Evolutionary conservation across 2,329 filamentous ascomycete species (phyloP).

Genomic region (Lachnum nothofagi): DNA sequence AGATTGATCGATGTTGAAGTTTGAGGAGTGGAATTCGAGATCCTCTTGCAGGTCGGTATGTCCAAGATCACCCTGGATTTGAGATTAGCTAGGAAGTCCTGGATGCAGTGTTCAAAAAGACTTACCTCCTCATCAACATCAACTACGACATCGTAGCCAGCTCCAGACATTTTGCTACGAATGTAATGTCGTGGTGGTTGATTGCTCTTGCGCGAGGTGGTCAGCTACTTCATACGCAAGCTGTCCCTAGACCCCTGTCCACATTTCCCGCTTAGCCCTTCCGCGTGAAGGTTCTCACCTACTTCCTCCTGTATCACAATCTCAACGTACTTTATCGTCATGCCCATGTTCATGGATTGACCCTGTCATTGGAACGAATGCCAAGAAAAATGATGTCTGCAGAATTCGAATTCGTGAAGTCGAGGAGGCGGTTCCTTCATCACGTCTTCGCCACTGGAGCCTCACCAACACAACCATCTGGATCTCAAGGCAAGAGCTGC

Average conservation of each 20-base stretch:
- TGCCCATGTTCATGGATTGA: too few species aligned
- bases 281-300: neutral
- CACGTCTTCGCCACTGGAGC: too few species aligned
- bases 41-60: constrained; percentile 98
- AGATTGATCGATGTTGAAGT: constrained; percentile 61
- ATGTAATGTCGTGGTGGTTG: neutral
- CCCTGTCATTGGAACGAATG: too few species aligned
- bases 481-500: neutral
- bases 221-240: constrained; percentile 12
- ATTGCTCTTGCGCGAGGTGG: neutral
- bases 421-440: too few species aligned
- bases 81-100: constrained; percentile 8
- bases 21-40: constrained; percentile 95
- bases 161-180: constrained; percentile 34
- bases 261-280: neutral
- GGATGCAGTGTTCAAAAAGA: neutral
- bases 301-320: too few species aligned
- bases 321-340: too few species aligned
- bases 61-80: constrained; percentile 79
- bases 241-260: constrained; percentile 1
- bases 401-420: too few species aligned
- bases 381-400: too few species aligned
- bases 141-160: constrained; percentile 95
- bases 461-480: neutral
- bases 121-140: constrained; percentile 91